Evolutionary conservation across 345 rosid genomes (phyloP).

Genomic region (Cardamine resedifolia): DNA sequence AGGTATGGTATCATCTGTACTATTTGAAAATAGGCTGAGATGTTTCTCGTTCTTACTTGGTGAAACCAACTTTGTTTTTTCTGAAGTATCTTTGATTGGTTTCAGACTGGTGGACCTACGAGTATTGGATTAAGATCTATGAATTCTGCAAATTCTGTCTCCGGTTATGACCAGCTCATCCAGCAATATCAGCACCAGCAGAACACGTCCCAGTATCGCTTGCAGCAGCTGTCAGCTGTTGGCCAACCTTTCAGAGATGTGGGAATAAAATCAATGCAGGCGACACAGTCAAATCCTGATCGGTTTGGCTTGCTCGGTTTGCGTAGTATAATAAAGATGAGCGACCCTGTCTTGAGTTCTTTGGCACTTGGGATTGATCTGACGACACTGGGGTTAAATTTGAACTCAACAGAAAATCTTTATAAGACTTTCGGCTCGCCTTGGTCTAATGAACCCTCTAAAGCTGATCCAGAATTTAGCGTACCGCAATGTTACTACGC

Average conservation of each 20-base stretch:
- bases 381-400: slow-evolving; percentile 76
- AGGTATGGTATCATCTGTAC: slow-evolving; percentile 53
- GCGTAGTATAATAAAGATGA: slow-evolving; percentile 64
- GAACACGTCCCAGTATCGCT: slow-evolving; percentile 75
- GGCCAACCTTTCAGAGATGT: slow-evolving; percentile 83
- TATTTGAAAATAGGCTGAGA: slow-evolving; percentile 14
- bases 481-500: slow-evolving; percentile 87
- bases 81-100: slow-evolving; percentile 27
- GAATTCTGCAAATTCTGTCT: slow-evolving; percentile 63
- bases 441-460: slow-evolving; percentile 90
- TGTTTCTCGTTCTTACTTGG: not conserved
- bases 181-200: slow-evolving; percentile 89
- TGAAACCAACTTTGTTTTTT: not conserved
- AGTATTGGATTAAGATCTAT: slow-evolving; percentile 82
- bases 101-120: slow-evolving; percentile 78
- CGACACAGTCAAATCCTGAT: slow-evolving; percentile 62
- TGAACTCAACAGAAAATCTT: slow-evolving; percentile 82
- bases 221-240: slow-evolving; percentile 77
- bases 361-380: slow-evolving; percentile 88
- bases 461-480: slow-evolving; percentile 82
- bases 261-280: slow-evolving; percentile 62
- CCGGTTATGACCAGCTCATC: slow-evolving; percentile 76
- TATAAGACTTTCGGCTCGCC: slow-evolving; percentile 94
- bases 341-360: slow-evolving; percentile 67
- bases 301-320: slow-evolving; percentile 83